Conservation (phyloP, 257 asterid species). For the Lavandula angustifolia region DNA sequence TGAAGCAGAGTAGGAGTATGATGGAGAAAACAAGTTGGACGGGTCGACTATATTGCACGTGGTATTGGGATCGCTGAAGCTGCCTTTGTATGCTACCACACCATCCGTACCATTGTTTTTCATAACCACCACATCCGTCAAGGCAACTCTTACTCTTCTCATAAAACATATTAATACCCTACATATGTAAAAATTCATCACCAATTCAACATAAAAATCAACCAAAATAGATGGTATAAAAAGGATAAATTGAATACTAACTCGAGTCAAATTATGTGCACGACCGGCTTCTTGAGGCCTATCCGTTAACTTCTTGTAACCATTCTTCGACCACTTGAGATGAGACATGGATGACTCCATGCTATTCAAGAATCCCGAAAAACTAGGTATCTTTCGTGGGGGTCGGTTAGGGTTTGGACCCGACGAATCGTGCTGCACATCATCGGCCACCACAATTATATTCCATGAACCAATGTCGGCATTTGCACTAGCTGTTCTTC, state of each 20-base stretch:
- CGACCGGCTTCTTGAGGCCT: conserved; percentile 52
- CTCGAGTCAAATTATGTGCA: conserved; percentile 60
- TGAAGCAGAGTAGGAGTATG: conserved; percentile 56
- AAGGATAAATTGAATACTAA: conserved; percentile 37
- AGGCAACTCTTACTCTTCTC: conserved; percentile 67
- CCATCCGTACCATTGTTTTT: conserved; percentile 80
- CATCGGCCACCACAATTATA: conserved; percentile 57
- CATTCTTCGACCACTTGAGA: conserved; percentile 73
- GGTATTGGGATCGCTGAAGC: conserved; percentile 88
- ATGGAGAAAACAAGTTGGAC: conserved; percentile 56
- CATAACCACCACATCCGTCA: conserved; percentile 49
- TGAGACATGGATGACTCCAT: conserved; percentile 69
- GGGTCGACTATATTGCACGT: conserved; percentile 77
- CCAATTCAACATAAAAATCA: conserved; percentile 14
- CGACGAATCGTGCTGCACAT: conserved; percentile 35
- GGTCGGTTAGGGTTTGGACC: conserved; percentile 45
- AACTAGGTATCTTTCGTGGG: conserved; percentile 74
- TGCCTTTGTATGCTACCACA: conserved; percentile 76
- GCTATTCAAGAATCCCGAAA: conserved; percentile 67
- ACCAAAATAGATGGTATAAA: conserved; percentile 7
- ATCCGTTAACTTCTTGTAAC: conserved; percentile 72
- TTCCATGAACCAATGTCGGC: conserved; percentile 87
- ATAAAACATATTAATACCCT: conserved; percentile 57
- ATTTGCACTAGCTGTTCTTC: conserved; percentile 93
- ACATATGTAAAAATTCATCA: conserved; percentile 24